Evolutionary conservation across 2,329 filamentous ascomycete genomes (phyloP).

Genomic region (Tolypocladium sp.): DNA sequence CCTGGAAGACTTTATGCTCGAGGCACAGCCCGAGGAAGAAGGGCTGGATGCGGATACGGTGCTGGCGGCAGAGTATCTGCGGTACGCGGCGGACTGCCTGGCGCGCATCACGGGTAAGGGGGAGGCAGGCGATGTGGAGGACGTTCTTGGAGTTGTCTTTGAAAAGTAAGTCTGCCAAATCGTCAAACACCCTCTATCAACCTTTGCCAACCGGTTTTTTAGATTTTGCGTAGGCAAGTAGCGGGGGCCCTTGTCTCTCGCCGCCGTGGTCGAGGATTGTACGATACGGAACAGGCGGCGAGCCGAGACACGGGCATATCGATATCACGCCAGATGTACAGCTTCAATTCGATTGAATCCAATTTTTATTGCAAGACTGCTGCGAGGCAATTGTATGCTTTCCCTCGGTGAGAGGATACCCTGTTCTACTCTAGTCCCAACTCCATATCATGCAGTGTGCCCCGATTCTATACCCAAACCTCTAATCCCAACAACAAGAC

Average conservation of each 20-base stretch:
- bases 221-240: constrained; percentile 41
- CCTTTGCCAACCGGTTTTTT: background rate
- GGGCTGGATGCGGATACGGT: constrained; percentile 67
- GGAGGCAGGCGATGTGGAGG: constrained; percentile 82
- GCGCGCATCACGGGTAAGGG: constrained; percentile 81
- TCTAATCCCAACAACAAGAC: background rate
- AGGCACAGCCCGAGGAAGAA: constrained; percentile 32
- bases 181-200: background rate
- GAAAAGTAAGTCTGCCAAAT: constrained; percentile 65
- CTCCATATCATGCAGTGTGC: background rate
- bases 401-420: background rate
- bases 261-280: background rate
- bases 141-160: constrained; percentile 92
- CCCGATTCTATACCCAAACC: background rate
- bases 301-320: background rate
- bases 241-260: no score
- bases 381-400: background rate
- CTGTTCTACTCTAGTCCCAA: background rate
- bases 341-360: background rate
- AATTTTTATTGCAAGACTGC: background rate
- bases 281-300: background rate
- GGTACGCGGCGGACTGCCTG: constrained; percentile 70
- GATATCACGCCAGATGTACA: background rate
- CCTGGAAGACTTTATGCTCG: constrained; percentile 63
- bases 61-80: constrained; percentile 79